Percentiles rank a stretch among this genome's conserved stretches.
Evolutionary conservation across 257 asterid species (phyloP).

Genomic region (Echites panduratus): DNA sequence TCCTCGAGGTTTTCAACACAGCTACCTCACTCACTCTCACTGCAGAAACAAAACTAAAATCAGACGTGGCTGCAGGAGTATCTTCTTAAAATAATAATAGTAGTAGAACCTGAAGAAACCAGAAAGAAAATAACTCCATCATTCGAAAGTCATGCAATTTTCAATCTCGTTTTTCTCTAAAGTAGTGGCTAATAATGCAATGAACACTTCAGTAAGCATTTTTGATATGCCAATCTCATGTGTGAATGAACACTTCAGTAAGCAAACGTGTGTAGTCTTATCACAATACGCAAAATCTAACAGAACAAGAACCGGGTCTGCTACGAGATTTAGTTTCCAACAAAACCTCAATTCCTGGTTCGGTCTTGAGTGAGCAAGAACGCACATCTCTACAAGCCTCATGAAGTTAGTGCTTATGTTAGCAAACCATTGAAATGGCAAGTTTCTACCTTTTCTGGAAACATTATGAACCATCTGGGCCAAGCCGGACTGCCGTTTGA

Average conservation of each 20-base stretch:
- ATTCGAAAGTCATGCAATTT: not conserved
- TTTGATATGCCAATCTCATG: too few relatives aligned
- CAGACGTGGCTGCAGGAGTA: not conserved
- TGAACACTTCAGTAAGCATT: not conserved
- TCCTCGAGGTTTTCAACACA: conserved; percentile 2
- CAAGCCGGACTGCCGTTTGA: too few relatives aligned
- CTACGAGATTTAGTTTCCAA: not conserved
- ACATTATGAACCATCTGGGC: too few relatives aligned
- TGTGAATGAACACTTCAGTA: not conserved
- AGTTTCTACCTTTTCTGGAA: too few relatives aligned
- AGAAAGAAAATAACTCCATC: not conserved
- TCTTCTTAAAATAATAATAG: too few relatives aligned
- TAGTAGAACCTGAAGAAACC: not conserved
- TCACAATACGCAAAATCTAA: too few relatives aligned
- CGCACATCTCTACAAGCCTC: too few relatives aligned
- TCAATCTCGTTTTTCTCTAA: not conserved
- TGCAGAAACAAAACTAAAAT: not conserved
- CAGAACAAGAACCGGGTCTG: too few relatives aligned
- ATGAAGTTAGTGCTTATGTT: too few relatives aligned
- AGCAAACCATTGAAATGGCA: too few relatives aligned
- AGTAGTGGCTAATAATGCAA: not conserved
- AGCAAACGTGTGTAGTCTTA: not conserved
- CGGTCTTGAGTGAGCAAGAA: too few relatives aligned
- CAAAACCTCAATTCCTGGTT: too few relatives aligned
- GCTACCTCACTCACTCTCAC: conserved; percentile 6